Evolutionary conservation across 441 rosid species (phyloP).

Genomic region (Erodium chrysanthum): DNA sequence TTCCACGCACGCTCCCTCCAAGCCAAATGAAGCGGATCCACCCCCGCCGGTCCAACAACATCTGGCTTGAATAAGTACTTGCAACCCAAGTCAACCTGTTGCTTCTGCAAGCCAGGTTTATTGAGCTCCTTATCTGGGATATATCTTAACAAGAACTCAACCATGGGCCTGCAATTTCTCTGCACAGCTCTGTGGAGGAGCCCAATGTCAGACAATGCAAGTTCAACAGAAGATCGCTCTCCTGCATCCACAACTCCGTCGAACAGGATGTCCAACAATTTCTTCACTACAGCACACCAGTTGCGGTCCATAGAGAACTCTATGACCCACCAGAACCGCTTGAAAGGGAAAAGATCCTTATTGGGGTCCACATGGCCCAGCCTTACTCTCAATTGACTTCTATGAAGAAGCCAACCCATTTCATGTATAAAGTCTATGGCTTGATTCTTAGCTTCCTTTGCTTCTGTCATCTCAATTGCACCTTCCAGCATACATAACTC

Average conservation of each 20-base stretch:
- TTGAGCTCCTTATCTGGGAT: slow-evolving; percentile 18
- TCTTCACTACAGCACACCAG: slow-evolving; percentile 49
- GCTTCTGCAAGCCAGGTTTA: no score
- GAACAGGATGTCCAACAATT: slow-evolving; percentile 33
- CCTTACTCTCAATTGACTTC: slow-evolving; percentile 25
- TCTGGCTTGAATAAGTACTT: slow-evolving; percentile 30
- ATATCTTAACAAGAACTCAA: slow-evolving; percentile 35
- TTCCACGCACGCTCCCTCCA: no score
- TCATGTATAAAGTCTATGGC: slow-evolving; percentile 46
- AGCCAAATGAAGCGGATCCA: no score
- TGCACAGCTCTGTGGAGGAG: slow-evolving; percentile 49
- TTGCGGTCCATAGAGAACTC: slow-evolving; percentile 47
- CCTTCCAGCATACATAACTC: slow-evolving; percentile 44
- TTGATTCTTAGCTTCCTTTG: slow-evolving; percentile 28
- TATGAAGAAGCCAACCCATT: slow-evolving; percentile 56
- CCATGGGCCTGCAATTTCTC: slow-evolving; percentile 38
- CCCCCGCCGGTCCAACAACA: slow-evolving; percentile 35
- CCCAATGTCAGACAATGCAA: slow-evolving; percentile 33
- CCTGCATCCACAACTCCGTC: slow-evolving; percentile 30
- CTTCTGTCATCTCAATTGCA: slow-evolving; percentile 17
- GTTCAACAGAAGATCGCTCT: slow-evolving; percentile 26
- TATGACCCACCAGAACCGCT: slow-evolving; percentile 40
- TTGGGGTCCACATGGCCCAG: slow-evolving; percentile 27
- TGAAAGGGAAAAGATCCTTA: slow-evolving; percentile 29
- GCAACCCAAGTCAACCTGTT: not conserved